Percentiles rank a stretch among this genome's conserved stretches.
Conservation (phyloP, 228 moss, liverwort and hornwort species). For the Sphagnum magellanicum region DNA sequence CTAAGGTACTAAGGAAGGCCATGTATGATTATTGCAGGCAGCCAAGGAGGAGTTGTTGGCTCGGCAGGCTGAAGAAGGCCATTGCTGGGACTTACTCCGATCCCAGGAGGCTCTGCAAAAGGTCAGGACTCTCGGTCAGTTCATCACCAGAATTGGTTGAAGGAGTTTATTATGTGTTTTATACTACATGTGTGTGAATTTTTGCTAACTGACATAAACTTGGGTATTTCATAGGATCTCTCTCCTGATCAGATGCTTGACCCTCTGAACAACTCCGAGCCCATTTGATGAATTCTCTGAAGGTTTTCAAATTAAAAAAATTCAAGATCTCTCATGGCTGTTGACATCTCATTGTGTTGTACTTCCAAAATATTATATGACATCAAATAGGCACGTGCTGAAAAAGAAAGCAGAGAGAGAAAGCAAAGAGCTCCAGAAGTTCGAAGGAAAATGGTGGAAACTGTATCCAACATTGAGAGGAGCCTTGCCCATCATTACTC, state of each 20-base stretch:
- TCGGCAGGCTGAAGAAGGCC: slow-evolving; percentile 60
- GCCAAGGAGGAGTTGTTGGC: slow-evolving; percentile 45
- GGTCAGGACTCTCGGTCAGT: slow-evolving; percentile 16
- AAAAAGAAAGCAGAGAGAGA: slow-evolving; percentile 49
- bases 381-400: slow-evolving; percentile 50
- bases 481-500: slow-evolving; percentile 66
- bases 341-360: neutral
- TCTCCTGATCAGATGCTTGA: too few relatives aligned
- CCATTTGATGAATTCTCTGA: neutral
- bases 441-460: slow-evolving; percentile 62
- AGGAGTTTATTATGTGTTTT: neutral
- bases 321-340: too few relatives aligned
- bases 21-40: slow-evolving; percentile 21
- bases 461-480: slow-evolving; percentile 66
- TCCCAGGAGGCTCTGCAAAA: slow-evolving; percentile 80
- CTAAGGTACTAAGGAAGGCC: too few relatives aligned
- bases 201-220: neutral
- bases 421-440: slow-evolving; percentile 44
- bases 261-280: neutral
- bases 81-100: slow-evolving; percentile 66
- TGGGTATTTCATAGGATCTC: neutral
- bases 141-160: neutral
- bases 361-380: neutral
- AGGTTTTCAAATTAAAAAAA: too few relatives aligned
- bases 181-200: neutral